Base-by-base conservation (phyloP, 345 rosid species). In the Eucalyptus fibrosa region DNA sequence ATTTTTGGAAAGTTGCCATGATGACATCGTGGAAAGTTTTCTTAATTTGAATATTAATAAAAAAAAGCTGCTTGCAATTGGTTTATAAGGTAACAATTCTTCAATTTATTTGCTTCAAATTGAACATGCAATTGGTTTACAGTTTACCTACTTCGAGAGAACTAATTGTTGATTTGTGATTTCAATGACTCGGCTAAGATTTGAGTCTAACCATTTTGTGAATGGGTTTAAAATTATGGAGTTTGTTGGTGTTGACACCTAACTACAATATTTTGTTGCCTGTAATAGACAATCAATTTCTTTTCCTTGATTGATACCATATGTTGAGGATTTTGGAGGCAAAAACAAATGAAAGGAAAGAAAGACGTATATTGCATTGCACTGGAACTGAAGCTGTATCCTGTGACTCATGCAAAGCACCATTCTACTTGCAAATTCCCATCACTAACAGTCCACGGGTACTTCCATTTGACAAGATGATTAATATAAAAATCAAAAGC, bases 311-410 rank as follows among this genome's bases (percentile, higher is more conserved):
- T 6, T 19, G 45, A 65, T 37, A 19, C 28, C 12, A 1, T 37
- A 14, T 37, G 83, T 77, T 12, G 28, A 37, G 45, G 83, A 77
- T 77, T 72, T 72, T 0, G 3, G 28, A 19, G 42, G 45, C 28
- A 72, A 72, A 72, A 72, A 5, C 6, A 9, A 72, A 72, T 9
- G 26, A 65, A 65, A n/a, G 26, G 3, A 72, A 72, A 69, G 0
- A 69, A 0, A 72, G 8, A 1, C 1, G 2, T 1, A 19, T 37
- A 13, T 10, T 37, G 82, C 15, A 34, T 34, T 34, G 8, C 4
- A 6, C 2, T 34, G 2, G 26, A 72, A 18, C 14, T 72, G 2
- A 72, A 72, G 34, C 1, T 34, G 1, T 34, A 3, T 67, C 42
- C 0, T 8, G 24, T 17, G 42, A 69, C 2, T 1, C 7, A 9